A percentile compares a stretch with the other conserved stretches of the same genome.
Evolutionary conservation across 371 early-diverging fungal genomes (phyloP).

Genomic region (Paraphysoderma sedebokerense): DNA sequence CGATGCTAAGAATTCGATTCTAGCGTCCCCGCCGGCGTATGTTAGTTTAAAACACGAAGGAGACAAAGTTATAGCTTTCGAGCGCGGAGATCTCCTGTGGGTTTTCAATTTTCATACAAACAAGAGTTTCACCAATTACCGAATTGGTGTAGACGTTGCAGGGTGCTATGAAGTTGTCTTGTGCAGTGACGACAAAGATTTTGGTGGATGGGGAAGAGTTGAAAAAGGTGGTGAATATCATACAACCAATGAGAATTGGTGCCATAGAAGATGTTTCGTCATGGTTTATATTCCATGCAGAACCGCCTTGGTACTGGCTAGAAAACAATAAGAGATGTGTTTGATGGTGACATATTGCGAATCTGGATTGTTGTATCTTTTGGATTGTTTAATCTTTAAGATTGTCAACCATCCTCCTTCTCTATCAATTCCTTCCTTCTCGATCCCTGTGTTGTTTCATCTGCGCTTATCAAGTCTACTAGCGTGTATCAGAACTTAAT

Average conservation of each 20-base stretch:
- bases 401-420: too few relatives aligned
- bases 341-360: too few relatives aligned
- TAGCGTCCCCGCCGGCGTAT: conserved; percentile 12
- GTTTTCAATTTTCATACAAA: conserved; percentile 90
- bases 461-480: too few relatives aligned
- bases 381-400: too few relatives aligned
- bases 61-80: conserved; percentile 84
- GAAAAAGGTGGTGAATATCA: conserved; percentile 4
- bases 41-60: conserved; percentile 79
- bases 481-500: too few relatives aligned
- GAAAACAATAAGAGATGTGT: too few relatives aligned
- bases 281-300: too few relatives aligned
- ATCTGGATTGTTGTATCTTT: too few relatives aligned
- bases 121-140: conserved; percentile 68
- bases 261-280: too few relatives aligned
- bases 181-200: conserved; percentile 52
- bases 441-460: too few relatives aligned
- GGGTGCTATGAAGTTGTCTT: conserved; percentile 61
- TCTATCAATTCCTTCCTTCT: too few relatives aligned
- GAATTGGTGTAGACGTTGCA: conserved; percentile 46
- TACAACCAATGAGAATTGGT: not conserved
- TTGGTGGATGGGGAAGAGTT: conserved; percentile 69
- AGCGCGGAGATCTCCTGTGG: conserved; percentile 68
- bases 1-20: conserved; percentile 31
- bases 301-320: too few relatives aligned